Evolutionary conservation across 768 basidiomycete species (phyloP).

Genomic region (Terana coerulea): DNA sequence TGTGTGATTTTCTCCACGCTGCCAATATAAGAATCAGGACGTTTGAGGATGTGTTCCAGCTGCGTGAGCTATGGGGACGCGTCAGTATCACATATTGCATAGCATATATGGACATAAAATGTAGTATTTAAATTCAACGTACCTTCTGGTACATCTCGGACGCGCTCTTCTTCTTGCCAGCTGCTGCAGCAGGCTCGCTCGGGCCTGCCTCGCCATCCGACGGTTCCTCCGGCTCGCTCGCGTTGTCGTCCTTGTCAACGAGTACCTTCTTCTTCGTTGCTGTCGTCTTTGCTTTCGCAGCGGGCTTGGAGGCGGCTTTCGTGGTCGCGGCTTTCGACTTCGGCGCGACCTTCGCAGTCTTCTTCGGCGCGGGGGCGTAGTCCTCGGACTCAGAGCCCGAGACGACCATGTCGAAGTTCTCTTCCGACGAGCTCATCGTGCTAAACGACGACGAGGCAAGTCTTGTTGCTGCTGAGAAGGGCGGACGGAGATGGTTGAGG

Average conservation of each 20-base stretch:
- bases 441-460: background rate
- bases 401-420: conserved; percentile 60
- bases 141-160: conserved; percentile 93
- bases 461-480: background rate
- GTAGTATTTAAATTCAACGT: conserved; percentile 13
- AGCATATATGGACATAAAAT: background rate
- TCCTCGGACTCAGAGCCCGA: conserved; percentile 60
- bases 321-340: conserved; percentile 32
- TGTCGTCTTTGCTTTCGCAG: conserved; percentile 51
- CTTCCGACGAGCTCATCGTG: conserved; percentile 73
- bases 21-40: conserved; percentile 95
- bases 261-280: conserved; percentile 69
- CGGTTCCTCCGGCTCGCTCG: conserved; percentile 48
- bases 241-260: conserved; percentile 60
- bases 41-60: conserved; percentile 90
- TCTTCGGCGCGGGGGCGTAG: conserved; percentile 52
- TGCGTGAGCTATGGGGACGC: conserved; percentile 67
- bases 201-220: conserved; percentile 36
- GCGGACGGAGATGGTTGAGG: background rate
- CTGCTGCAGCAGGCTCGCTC: conserved; percentile 28
- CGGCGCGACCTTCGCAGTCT: conserved; percentile 37
- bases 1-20: conserved; percentile 88
- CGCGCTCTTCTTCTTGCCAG: conserved; percentile 75
- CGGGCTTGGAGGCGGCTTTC: conserved; percentile 42
- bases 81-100: conserved; percentile 7